Evolutionary conservation across 495 filamentous ascomycete species (phyloP).

Genomic region (Cercophora samala): DNA sequence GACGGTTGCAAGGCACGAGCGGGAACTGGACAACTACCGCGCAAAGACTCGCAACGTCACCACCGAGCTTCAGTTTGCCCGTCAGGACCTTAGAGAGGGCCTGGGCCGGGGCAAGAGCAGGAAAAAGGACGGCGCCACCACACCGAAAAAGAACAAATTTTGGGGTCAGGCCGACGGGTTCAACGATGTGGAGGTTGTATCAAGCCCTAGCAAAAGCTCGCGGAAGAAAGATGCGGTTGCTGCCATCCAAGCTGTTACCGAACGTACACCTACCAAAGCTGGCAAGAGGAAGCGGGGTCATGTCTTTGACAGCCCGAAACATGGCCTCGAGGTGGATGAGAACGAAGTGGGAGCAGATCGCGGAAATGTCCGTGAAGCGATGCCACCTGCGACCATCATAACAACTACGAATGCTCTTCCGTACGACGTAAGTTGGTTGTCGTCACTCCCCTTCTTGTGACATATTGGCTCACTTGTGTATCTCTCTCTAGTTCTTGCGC

Average conservation of each 20-base stretch:
- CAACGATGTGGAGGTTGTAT: constrained; percentile 49
- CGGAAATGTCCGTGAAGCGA: not conserved
- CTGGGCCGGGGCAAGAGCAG: constrained; percentile 40
- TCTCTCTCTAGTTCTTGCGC: constrained; percentile 36
- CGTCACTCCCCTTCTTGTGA: constrained; percentile 24
- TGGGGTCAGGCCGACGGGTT: constrained; percentile 52
- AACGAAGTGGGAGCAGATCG: constrained; percentile 14
- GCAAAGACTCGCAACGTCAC: constrained; percentile 44
- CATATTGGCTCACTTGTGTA: constrained; percentile 32
- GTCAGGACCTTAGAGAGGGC: constrained; percentile 50
- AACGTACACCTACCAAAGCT: constrained; percentile 46
- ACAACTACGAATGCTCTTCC: not conserved
- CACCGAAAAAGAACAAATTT: constrained; percentile 48
- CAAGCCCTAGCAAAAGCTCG: constrained; percentile 43
- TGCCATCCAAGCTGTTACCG: constrained; percentile 35
- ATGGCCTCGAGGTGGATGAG: constrained; percentile 45
- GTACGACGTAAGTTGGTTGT: not conserved
- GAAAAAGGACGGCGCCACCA: constrained; percentile 38
- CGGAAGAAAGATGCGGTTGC: constrained; percentile 36
- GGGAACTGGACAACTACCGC: constrained; percentile 42
- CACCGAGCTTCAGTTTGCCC: constrained; percentile 53
- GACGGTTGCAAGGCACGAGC: constrained; percentile 45
- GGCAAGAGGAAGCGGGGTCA: constrained; percentile 50
- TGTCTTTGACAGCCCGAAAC: constrained; percentile 47
- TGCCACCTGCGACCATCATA: not conserved